These are phyloP conservation scores for Grosmannia clavigera DNA, from an alignment of 2,329 filamentous ascomycete species.

Conservation along the genomic window DNA sequence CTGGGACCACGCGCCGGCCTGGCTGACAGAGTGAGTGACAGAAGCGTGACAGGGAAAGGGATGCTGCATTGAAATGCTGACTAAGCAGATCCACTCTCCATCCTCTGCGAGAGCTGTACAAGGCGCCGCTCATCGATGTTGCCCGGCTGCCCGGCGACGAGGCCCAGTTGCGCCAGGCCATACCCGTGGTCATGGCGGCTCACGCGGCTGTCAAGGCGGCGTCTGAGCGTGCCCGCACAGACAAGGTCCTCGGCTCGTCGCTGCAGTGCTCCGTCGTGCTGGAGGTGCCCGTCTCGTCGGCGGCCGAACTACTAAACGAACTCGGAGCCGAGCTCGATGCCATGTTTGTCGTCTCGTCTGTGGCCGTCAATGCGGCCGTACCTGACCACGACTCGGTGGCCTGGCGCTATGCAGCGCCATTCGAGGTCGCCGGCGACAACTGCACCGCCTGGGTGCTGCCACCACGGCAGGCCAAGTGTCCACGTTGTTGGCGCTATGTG, in stretches of 20 bases:
- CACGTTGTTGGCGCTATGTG: slow-evolving; percentile 79
- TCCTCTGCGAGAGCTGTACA: slow-evolving; percentile 37
- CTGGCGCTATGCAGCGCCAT: slow-evolving; percentile 30
- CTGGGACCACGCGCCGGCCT: slow-evolving; percentile 62
- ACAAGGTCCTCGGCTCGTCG: slow-evolving; percentile 66
- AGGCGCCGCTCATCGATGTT: slow-evolving; percentile 28
- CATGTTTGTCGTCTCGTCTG: slow-evolving; percentile 59
- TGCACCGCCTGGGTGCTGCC: slow-evolving; percentile 33
- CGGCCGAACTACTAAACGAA: slow-evolving; percentile 26
- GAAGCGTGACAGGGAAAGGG: slow-evolving; percentile 19
- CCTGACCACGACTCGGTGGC: slow-evolving; percentile 18
- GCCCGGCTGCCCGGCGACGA: slow-evolving; percentile 28
- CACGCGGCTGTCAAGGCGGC: slow-evolving; percentile 59
- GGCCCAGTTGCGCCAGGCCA: slow-evolving; percentile 26
- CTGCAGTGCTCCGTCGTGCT: slow-evolving; percentile 64
- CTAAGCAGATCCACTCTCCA: slow-evolving; percentile 17
- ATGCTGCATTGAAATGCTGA: too few species aligned
- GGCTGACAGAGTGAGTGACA: slow-evolving; percentile 37
- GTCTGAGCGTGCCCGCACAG: slow-evolving; percentile 58
- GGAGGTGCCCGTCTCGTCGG: slow-evolving; percentile 23
- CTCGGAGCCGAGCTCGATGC: slow-evolving; percentile 38
- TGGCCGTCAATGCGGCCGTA: slow-evolving; percentile 31
- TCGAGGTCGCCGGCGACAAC: slow-evolving; percentile 26
- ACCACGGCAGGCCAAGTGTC: slow-evolving; percentile 56
- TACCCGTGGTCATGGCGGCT: slow-evolving; percentile 38